Conservation (phyloP, 129 eudicot genomes). For the Flaveria ramosissima region DNA sequence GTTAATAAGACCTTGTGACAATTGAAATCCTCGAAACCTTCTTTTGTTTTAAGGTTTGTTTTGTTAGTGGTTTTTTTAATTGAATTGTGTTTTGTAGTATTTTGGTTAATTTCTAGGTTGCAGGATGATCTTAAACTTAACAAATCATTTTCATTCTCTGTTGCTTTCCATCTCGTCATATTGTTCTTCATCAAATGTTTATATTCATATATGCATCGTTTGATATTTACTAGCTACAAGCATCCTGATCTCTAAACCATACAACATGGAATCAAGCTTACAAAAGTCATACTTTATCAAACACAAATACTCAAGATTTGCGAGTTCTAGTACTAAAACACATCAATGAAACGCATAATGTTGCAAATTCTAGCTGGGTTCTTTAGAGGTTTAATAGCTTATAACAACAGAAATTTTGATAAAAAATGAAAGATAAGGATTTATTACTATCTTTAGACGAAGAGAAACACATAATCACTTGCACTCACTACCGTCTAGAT, state of each 20-base stretch:
- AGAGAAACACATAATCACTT: no score
- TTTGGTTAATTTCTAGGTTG: conserved; percentile 37
- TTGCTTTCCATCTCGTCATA: conserved; percentile 15
- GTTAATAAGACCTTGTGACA: conserved; percentile 47
- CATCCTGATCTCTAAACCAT: conserved; percentile 2
- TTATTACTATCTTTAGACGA: no score
- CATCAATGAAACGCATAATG: no score
- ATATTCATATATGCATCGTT: background rate
- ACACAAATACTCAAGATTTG: background rate
- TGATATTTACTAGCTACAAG: background rate
- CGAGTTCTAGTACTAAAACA: background rate
- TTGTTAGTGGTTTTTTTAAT: conserved; percentile 16
- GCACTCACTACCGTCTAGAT: no score
- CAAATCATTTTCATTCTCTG: conserved; percentile 19
- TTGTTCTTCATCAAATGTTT: conserved; percentile 1
- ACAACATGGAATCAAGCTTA: conserved; percentile 3
- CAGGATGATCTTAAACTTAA: conserved; percentile 38
- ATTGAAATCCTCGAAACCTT: conserved; percentile 20
- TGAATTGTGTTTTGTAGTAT: conserved; percentile 41
- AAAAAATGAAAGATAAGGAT: no score
- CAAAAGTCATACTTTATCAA: background rate
- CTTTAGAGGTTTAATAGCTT: no score
- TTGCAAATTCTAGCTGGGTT: no score
- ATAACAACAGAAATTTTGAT: no score
- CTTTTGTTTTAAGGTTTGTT: conserved; percentile 35